These are phyloP conservation scores for Alloteropsis angusta DNA, from an alignment of 202 grass and related monocot genomes.

Conservation along the genomic window DNA sequence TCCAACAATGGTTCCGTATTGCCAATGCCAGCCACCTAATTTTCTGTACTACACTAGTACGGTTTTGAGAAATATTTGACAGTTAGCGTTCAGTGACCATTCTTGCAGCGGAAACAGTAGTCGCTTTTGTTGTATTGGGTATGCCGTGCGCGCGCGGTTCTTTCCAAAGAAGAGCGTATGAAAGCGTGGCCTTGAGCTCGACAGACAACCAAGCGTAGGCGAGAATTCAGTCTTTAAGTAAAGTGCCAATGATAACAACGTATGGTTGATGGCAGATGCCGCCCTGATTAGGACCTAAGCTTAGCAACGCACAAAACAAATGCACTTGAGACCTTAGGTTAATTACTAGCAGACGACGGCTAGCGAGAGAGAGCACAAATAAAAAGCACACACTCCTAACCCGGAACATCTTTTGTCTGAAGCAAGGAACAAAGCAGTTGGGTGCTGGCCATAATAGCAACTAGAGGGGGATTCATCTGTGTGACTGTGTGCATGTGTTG, in stretches of 20 bases:
- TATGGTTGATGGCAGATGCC: slow-evolving; percentile 16
- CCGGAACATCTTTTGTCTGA: slow-evolving; percentile 28
- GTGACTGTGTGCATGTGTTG: background rate
- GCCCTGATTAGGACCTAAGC: slow-evolving; percentile 16
- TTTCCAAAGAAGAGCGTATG: background rate
- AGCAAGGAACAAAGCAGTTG: slow-evolving; percentile 36
- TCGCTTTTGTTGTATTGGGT: too few relatives aligned
- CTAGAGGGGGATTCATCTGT: background rate
- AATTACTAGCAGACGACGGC: slow-evolving; percentile 2
- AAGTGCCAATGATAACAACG: slow-evolving; percentile 29
- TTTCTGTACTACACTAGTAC: too few relatives aligned
- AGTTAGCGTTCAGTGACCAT: too few relatives aligned
- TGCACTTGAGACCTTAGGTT: background rate
- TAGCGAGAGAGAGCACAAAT: background rate
- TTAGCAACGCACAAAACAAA: background rate
- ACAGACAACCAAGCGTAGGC: slow-evolving; percentile 7
- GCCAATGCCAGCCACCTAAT: too few relatives aligned
- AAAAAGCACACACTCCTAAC: background rate
- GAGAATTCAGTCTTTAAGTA: slow-evolving; percentile 27
- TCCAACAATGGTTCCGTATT: too few relatives aligned
- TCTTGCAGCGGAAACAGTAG: too few relatives aligned
- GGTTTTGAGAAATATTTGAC: too few relatives aligned
- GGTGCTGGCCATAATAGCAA: slow-evolving; percentile 27
- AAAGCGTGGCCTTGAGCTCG: background rate
- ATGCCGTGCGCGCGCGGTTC: background rate